Evolutionary conservation across 331 rosid species (phyloP), one percentile per base, ranked within the genome.

Genomic region (Malus hybrid): DNA sequence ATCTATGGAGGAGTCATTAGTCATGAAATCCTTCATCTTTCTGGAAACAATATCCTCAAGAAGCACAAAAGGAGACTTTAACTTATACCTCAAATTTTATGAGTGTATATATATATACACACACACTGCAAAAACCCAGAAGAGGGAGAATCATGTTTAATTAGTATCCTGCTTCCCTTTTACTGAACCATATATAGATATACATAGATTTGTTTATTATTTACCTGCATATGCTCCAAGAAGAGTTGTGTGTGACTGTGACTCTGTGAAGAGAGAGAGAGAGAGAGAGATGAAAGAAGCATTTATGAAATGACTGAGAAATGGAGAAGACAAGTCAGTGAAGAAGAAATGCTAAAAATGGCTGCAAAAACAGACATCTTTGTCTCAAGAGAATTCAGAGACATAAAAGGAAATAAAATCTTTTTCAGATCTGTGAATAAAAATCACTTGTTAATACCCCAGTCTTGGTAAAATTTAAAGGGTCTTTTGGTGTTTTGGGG

Each of bases 341-440:
- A 73, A 33, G 34, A 69, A 74, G 36, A 39, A 55, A 77, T 77
- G 77, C 60, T 5, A 69, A 46, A 36, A 69, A 70, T 28, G 73
- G 84, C 65, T 56, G 69, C 65, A 52, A 71, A 22, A 68, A 60
- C 70, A 70, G 76, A 62, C 64, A 62, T 80, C 74, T 87, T 76
- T 78, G 83, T 72, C 34, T 59, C 67, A 20, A 24, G 56, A 59
- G 56, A 55, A 34, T 59, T 60, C 76, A 36, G 76, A 72, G 56
- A 72, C 34, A 36, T 20, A 36, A 72, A 39, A 57, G 67, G 67
- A 72, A 34, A 72, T 59, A 72, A 72, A 57, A 15, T 62, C 60
- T 80, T 61, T 39, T 60, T 66, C 72, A 57, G 24, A 66, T 56
- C 55, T 46, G 18, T 73, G 67, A 61, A 24, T 39, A 15, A 60